These are phyloP conservation scores for Farysia itapuensis DNA, from an alignment of 1,284 basidiomycete genomes.

Conservation along the genomic window DNA sequence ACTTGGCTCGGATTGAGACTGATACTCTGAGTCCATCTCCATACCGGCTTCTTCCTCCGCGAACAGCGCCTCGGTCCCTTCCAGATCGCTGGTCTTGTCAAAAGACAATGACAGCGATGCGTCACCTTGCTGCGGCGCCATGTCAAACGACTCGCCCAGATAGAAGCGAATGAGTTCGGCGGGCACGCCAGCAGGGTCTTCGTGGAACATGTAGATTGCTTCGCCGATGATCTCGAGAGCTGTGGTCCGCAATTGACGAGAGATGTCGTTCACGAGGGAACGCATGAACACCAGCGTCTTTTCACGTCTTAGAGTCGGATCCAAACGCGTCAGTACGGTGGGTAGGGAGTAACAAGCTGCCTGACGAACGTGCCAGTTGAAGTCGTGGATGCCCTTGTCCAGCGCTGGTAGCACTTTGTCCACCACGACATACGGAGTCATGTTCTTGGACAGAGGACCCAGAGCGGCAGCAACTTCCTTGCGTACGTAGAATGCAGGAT, in stretches of 20 bases:
- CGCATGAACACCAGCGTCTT: constrained; percentile 48
- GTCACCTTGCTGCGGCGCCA: constrained; percentile 33
- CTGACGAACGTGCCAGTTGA: constrained; percentile 81
- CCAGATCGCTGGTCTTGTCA: constrained; percentile 32
- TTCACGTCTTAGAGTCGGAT: constrained; percentile 26
- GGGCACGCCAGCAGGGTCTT: constrained; percentile 67
- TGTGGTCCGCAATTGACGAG: constrained; percentile 74
- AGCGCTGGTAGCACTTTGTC: constrained; percentile 70
- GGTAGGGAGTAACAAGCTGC: constrained; percentile 85
- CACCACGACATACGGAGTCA: constrained; percentile 71
- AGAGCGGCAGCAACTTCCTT: constrained; percentile 87
- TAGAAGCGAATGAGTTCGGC: constrained; percentile 78
- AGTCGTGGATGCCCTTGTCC: constrained; percentile 71
- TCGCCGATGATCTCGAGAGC: constrained; percentile 89
- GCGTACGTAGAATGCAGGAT: constrained; percentile 79
- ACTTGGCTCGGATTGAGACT: constrained; percentile 9
- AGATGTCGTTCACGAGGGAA: constrained; percentile 70
- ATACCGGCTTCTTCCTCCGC: constrained; percentile 27
- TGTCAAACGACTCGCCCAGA: constrained; percentile 64
- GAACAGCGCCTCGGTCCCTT: constrained; percentile 27
- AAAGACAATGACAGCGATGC: constrained; percentile 19
- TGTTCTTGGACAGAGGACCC: constrained; percentile 81
- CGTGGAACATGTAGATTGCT: constrained; percentile 80
- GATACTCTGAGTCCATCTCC: constrained; percentile 4
- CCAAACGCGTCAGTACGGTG: constrained; percentile 19